Evolutionary conservation across 306 rosid species (phyloP).

Genomic region (Phaseolus lunatus): DNA sequence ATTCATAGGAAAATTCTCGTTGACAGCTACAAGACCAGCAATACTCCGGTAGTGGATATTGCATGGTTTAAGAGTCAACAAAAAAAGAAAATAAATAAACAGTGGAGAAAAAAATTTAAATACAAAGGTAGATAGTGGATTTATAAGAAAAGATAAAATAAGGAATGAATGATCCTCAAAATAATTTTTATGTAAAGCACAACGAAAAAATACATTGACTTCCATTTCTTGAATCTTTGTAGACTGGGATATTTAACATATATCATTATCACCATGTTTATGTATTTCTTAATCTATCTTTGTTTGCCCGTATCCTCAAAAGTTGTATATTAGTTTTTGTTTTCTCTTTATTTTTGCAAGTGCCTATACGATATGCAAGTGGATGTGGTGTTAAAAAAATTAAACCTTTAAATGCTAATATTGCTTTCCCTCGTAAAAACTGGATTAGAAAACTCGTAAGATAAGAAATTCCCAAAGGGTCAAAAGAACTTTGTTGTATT

Average conservation of each 20-base stretch:
- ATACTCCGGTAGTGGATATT: conserved; percentile 17
- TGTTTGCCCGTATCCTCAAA: conserved; percentile 15
- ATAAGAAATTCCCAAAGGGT: too few relatives aligned
- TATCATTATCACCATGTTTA: conserved; percentile 1
- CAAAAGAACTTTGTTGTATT: too few relatives aligned
- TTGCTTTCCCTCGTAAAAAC: conserved; percentile 14
- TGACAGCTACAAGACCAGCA: conserved; percentile 1
- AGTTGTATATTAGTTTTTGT: conserved; percentile 1
- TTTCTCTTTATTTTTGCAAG: background rate
- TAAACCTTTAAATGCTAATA: conserved; percentile 25
- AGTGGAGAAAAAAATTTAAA: background rate
- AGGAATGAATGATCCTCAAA: background rate
- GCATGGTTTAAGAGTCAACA: conserved; percentile 20
- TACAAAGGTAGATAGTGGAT: conserved; percentile 15
- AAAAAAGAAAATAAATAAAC: conserved; percentile 17
- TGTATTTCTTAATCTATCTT: conserved; percentile 34
- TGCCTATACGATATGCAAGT: background rate
- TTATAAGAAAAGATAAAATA: background rate
- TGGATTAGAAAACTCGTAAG: too few relatives aligned
- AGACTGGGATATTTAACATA: conserved; percentile 9
- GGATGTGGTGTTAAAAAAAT: conserved; percentile 25
- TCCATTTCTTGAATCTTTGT: conserved; percentile 3
- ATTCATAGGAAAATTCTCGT: conserved; percentile 28
- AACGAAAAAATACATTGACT: conserved; percentile 9
- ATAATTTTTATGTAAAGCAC: conserved; percentile 22